Evolutionary conservation across 495 filamentous ascomycete species (phyloP), one percentile per base, ranked within the genome.

Genomic region (Hypomontagnella submonticulosa): DNA sequence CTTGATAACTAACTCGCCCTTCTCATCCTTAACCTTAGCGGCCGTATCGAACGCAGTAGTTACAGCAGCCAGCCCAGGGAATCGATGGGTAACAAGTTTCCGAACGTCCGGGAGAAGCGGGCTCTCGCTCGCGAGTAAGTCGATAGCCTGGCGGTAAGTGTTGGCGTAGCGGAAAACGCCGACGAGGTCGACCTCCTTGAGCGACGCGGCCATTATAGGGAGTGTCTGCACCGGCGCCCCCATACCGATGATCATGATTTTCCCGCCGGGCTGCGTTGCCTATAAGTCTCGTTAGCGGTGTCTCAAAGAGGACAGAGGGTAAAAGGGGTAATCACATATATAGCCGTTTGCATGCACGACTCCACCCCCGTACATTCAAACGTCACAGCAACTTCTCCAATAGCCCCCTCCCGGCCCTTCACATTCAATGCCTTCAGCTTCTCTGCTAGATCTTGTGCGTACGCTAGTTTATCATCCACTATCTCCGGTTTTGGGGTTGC

Each of bases 321-420:
- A 13, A 34, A 51, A 47, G 33, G 23, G 33, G 49, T 19, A 33
- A 11, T 69, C 76, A 84, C 91, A 71, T 93, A 96, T 63, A 98
- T 97, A 7, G 90, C 86, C n/a, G 89, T 85, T 74, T 97, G 92
- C 42, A 96, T 80, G 67, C 93, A 97, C 2, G 88, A 83, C 47
- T 94, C 92, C 3, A 93, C 92, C 23, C 94, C 94, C 0, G 94
- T 97, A 73, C 94, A 97, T 75, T 98, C 94, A 73, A 92, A 96
- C n/a, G 92, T 91, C 3, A 87, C 88, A 65, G 86, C 85, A 6
- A 93, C 88, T 55, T 92, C 90, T 0, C 85, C 83, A 0, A 82
- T 61, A 0, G 60, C 47, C 36, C 72, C 70, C 0, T 30, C 27
- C 0, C 19, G 13, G 3, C 76, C 79, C 3, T 68, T 50, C 0